Conservation (phyloP, 768 basidiomycete species). For the Boletus patriciae region DNA sequence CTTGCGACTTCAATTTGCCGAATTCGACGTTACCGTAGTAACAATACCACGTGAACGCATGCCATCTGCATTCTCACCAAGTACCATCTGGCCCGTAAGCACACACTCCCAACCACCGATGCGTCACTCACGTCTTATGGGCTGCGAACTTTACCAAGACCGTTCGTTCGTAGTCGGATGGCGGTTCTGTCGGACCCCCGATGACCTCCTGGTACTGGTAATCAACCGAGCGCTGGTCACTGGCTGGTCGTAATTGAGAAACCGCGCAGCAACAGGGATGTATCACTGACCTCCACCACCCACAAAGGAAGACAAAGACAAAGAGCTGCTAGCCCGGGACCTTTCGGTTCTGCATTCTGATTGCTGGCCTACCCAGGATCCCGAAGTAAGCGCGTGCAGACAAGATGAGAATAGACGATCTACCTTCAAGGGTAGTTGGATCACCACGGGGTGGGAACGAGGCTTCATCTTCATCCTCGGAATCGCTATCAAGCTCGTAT, state of each 20-base stretch:
- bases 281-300: no score
- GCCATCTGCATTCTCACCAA: slow-evolving; percentile 17
- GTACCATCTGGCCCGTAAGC: neutral
- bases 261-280: no score
- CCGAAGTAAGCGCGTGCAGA: neutral
- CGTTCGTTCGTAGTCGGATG: no score
- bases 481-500: no score
- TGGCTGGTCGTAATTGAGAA: no score
- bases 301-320: slow-evolving; percentile 14
- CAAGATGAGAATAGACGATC: neutral
- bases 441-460: neutral
- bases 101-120: neutral
- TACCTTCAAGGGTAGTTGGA: slow-evolving; percentile 1
- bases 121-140: slow-evolving; percentile 16
- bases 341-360: neutral
- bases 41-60: slow-evolving; percentile 26
- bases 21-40: slow-evolving; percentile 24
- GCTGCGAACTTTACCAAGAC: no score
- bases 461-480: slow-evolving; percentile 22
- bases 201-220: no score
- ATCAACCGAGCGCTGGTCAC: no score
- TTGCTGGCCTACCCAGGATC: slow-evolving; percentile 3
- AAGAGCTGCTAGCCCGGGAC: slow-evolving; percentile 4
- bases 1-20: slow-evolving; percentile 18
- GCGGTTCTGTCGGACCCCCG: no score